Evolutionary conservation across 1,284 basidiomycete genomes (phyloP).

Genomic region (Trametes versicolor): DNA sequence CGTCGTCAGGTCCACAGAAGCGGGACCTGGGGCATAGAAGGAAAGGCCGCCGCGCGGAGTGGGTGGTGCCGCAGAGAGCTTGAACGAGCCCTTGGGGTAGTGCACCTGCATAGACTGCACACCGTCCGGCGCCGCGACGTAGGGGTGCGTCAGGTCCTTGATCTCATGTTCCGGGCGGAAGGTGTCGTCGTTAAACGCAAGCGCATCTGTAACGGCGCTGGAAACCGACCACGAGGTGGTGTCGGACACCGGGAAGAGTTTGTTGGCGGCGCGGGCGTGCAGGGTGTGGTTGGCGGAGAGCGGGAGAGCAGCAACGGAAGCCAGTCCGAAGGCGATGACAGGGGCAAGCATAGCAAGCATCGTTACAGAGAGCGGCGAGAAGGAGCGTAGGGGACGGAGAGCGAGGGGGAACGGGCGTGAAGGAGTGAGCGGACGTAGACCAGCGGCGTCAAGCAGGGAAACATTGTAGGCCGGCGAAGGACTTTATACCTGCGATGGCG

Average conservation of each 20-base stretch:
- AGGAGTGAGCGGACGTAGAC: conserved; percentile 22
- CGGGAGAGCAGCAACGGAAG: conserved; percentile 31
- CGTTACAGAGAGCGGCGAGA: not conserved
- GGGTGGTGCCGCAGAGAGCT: conserved; percentile 53
- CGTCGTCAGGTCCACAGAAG: conserved; percentile 54
- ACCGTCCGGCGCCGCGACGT: conserved; percentile 56
- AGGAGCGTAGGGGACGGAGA: conserved; percentile 1
- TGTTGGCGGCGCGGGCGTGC: conserved; percentile 21
- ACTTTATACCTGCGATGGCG: conserved; percentile 21
- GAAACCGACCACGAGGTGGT: conserved; percentile 54
- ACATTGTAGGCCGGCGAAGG: not conserved
- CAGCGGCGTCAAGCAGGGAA: conserved; percentile 33
- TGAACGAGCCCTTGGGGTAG: conserved; percentile 67
- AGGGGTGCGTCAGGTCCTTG: conserved; percentile 50
- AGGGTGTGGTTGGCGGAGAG: conserved; percentile 18
- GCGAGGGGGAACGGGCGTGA: conserved; percentile 3
- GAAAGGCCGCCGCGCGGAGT: conserved; percentile 65
- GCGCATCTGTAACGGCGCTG: conserved; percentile 42
- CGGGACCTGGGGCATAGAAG: conserved; percentile 61
- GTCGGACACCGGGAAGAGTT: conserved; percentile 55
- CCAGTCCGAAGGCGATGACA: conserved; percentile 31
- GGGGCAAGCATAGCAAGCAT: conserved; percentile 25
- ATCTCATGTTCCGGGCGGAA: conserved; percentile 52
- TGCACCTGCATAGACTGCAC: conserved; percentile 59
- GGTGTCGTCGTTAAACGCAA: conserved; percentile 54